phyloP scores from a whole-genome alignment of 805 yeast species.

The Peterozyma toletana region DNA sequence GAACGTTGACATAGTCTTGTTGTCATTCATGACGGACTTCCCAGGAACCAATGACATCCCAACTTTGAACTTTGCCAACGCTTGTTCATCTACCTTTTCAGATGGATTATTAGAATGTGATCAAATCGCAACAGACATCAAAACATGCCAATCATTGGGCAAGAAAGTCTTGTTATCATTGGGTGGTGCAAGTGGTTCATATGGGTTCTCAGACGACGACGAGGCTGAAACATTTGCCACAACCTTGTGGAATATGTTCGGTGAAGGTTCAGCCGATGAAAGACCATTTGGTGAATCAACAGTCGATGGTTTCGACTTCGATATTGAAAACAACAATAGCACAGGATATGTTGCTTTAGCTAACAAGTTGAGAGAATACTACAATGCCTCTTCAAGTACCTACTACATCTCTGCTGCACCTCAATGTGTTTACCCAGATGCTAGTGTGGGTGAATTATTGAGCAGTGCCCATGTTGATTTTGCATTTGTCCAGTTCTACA shows the following conservation, averaged over 20 bases:
- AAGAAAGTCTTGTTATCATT: constrained; percentile 71
- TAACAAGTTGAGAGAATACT: constrained; percentile 33
- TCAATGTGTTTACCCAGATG: constrained; percentile 86
- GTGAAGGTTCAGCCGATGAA: constrained; percentile 41
- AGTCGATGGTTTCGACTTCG: constrained; percentile 80
- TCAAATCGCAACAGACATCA: constrained; percentile 52
- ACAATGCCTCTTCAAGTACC: constrained; percentile 35
- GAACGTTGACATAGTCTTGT: constrained; percentile 61
- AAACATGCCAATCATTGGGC: constrained; percentile 71
- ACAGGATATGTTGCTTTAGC: constrained; percentile 66
- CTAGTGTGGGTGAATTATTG: constrained; percentile 33
- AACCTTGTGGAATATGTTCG: constrained; percentile 56
- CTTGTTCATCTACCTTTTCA: constrained; percentile 30
- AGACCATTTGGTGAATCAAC: constrained; percentile 67
- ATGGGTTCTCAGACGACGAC: constrained; percentile 42
- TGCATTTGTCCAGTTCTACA: constrained; percentile 84
- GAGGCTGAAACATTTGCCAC: constrained; percentile 56
- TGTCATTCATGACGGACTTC: constrained; percentile 65
- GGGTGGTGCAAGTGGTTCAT: constrained; percentile 62
- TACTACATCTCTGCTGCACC: constrained; percentile 88
- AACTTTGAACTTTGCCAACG: constrained; percentile 52
- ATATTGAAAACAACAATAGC: constrained; percentile 52
- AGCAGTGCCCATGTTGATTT: constrained; percentile 60
- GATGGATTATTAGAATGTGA: constrained; percentile 36
- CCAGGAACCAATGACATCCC: constrained; percentile 32